Evolutionary conservation across 352 stramenopile genomes (phyloP).

Genomic region (Globisporangium parvum): DNA sequence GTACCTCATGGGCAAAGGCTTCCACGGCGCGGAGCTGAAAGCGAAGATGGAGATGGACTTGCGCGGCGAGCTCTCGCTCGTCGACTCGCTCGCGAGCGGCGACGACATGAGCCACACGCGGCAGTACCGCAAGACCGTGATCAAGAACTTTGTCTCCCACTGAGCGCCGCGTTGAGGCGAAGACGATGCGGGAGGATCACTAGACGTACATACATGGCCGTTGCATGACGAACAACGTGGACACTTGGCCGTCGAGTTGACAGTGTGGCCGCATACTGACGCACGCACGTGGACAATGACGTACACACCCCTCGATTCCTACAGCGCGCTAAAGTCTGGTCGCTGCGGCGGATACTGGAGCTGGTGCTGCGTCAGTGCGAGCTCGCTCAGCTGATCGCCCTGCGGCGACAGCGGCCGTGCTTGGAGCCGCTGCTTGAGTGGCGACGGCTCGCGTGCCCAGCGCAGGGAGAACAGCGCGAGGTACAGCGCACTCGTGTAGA

Average conservation of each 20-base stretch:
- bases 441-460: constrained; percentile 23
- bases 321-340: too few relatives aligned
- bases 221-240: neutral
- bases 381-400: neutral
- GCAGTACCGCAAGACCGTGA: constrained; percentile 70
- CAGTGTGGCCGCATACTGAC: too few relatives aligned
- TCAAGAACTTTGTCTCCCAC: constrained; percentile 70
- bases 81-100: constrained; percentile 52
- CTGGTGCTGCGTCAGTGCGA: too few relatives aligned
- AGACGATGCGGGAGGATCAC: too few relatives aligned
- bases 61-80: constrained; percentile 73
- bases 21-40: constrained; percentile 56
- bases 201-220: neutral
- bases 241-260: too few relatives aligned
- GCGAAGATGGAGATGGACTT: constrained; percentile 81
- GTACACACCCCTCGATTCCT: too few relatives aligned
- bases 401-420: neutral
- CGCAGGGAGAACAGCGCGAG: constrained; percentile 37
- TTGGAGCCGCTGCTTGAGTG: neutral
- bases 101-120: constrained; percentile 57
- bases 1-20: constrained; percentile 92
- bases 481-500: constrained; percentile 40
- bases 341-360: too few relatives aligned
- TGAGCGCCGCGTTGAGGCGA: too few relatives aligned
- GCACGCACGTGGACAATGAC: too few relatives aligned